These are phyloP conservation scores for Zygotorulaspora danielsina DNA, from an alignment of 805 yeast genomes.

Conservation along the genomic window DNA sequence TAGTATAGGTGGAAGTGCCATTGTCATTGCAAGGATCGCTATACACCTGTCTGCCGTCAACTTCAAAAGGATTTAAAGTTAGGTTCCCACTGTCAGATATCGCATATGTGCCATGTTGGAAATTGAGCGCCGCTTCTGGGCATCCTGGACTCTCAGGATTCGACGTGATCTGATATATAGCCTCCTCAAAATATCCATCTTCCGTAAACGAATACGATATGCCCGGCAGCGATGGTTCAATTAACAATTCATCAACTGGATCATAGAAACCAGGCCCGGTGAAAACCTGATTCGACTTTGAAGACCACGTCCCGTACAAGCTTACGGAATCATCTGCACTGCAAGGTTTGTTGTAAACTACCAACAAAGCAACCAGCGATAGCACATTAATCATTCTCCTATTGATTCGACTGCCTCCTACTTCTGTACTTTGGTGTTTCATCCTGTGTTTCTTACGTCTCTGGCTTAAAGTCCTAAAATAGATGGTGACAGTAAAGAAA, in stretches of 20 bases:
- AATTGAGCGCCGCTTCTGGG: conserved; percentile 75
- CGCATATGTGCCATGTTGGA: conserved; percentile 83
- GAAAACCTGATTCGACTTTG: conserved; percentile 89
- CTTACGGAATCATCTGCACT: conserved; percentile 10
- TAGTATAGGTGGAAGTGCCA: conserved; percentile 57
- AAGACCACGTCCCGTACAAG: conserved; percentile 89
- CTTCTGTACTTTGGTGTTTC: no score
- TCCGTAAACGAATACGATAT: conserved; percentile 86
- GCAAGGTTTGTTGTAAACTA: conserved; percentile 3
- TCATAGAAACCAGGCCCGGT: conserved; percentile 97
- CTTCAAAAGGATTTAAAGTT: conserved; percentile 64
- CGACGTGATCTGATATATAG: conserved; percentile 72
- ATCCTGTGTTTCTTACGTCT: not conserved
- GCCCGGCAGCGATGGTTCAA: conserved; percentile 96
- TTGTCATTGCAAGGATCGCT: conserved; percentile 78
- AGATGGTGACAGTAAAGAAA: not conserved
- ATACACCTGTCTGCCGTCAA: conserved; percentile 89
- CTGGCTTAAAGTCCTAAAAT: not conserved
- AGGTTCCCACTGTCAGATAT: conserved; percentile 62
- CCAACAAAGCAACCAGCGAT: conserved; percentile 6
- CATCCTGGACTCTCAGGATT: conserved; percentile 74
- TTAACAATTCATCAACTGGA: conserved; percentile 89
- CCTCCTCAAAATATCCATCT: conserved; percentile 90
- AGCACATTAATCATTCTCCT: conserved; percentile 5
- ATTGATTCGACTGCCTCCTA: no score